These are phyloP conservation scores for Podila horticola DNA, from an alignment of 192 early-diverging fungal species.

Conservation along the genomic window DNA sequence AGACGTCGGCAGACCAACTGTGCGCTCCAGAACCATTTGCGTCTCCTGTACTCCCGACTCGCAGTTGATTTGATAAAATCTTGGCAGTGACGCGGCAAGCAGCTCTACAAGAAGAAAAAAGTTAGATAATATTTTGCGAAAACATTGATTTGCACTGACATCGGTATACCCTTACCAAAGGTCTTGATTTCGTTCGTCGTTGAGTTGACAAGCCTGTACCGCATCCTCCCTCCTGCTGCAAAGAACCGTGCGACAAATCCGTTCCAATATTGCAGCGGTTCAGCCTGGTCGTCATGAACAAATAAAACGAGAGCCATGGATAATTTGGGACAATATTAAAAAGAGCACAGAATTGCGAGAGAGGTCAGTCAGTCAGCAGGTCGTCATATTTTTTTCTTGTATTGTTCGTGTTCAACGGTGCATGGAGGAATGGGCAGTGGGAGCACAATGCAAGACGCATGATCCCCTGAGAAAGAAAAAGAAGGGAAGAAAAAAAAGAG, in stretches of 20 bases:
- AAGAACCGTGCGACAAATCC: slow-evolving; percentile 22
- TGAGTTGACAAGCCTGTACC: slow-evolving; percentile 19
- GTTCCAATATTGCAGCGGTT: slow-evolving; percentile 29
- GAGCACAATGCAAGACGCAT: too few species aligned
- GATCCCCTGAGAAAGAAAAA: neutral
- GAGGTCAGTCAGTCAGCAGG: neutral
- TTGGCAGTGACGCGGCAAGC: slow-evolving; percentile 18
- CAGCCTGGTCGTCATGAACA: neutral
- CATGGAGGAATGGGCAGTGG: too few species aligned
- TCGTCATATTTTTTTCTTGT: too few species aligned
- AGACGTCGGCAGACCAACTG: neutral
- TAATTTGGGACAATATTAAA: neutral
- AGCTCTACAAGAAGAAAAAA: slow-evolving; percentile 17
- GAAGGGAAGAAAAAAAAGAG: neutral
- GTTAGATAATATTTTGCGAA: neutral
- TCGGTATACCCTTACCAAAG: slow-evolving; percentile 17
- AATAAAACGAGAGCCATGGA: neutral
- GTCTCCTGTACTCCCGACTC: slow-evolving; percentile 36
- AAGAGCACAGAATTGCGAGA: neutral
- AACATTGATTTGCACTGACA: neutral
- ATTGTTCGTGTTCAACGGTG: too few species aligned
- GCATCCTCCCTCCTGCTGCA: slow-evolving; percentile 15
- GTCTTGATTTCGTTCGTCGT: slow-evolving; percentile 18
- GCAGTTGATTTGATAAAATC: slow-evolving; percentile 19
- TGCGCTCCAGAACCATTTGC: slow-evolving; percentile 18